Base-by-base conservation (phyloP, 352 stramenopile genomes). In the Phytophthora europaea region DNA sequence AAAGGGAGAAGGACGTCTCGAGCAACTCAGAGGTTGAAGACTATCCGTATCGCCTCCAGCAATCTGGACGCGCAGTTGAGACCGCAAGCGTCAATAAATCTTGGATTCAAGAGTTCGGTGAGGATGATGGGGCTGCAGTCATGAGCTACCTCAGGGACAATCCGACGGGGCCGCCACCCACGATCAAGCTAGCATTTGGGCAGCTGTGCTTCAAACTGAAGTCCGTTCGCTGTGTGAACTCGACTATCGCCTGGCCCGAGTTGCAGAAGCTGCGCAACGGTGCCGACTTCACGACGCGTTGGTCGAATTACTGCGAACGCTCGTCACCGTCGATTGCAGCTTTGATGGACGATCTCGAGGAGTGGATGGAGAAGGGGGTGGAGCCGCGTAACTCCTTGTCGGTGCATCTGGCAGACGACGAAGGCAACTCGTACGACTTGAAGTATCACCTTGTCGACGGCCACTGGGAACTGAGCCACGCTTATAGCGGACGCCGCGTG, bases 381-480 rank as follows among this genome's bases (percentile, higher is more conserved):
- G 53, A 65, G 31, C 50, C 47, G 26, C 47, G 38, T 13, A 73
- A 65, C 23, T 23, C 22, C n/a, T 13, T 82, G 23, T 70, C 70
- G 8, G 53, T 83, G n/a, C 70, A 83, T 57, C 18, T 87, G 52
- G 55, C 60, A 26, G 51, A 45, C 13, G 52, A 53, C 6, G 16
- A 59, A 55, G 52, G 55, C 5, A 54, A 50, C 4, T 70, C 53
- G 3, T 83, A 73, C 52, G 64, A 80, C 9, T 28, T 90, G 20
- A 90, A 88, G 64, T 90, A 81, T 36, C 61, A 68, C 48, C 60
- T 81, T n/a, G 61, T 76, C 4, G 59, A 81, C 28, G 75, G 76
- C 3, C 36, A 79, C 9, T 87, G 80, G 80, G 55, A 80, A 8
- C 51, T 81, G 16, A 50, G 67, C 28, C 59, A 59, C 3, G 38